Evolutionary conservation across 768 basidiomycete species (phyloP), one percentile per base, ranked within the genome.

Genomic region (Suillus sp.): DNA sequence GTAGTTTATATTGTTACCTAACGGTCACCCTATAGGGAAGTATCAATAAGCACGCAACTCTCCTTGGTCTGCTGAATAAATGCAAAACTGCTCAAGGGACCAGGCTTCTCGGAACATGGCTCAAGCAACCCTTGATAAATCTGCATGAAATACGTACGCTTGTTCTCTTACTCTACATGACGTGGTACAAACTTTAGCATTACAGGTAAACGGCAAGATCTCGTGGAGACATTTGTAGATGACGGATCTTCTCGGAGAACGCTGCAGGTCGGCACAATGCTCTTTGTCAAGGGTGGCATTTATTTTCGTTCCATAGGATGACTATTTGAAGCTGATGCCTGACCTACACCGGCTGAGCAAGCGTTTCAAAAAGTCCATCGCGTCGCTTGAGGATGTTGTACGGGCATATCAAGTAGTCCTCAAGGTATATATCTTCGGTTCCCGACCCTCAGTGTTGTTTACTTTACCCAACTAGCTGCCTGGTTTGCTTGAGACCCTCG

Each of bases 31-130:
- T 47, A 34, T 62, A 88, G 85, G 84, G 83, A 47, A 84, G 83
- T 8, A 79, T 85, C 2, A 88, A 86, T 60, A 90, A 92, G 71
- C 95, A 91, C 66, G 92, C 91, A 35, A 96, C 93, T 4, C 74
- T 99, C 6, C 87, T 95, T 60, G 95, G 95, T 1, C 78, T 97
- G 9, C 77, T 99, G 62, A 97, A 99, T 74, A 92, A 92, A 69
- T 97, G 96, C 80, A 97, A 97, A 78, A 99, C 97, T 0, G 87
- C 93, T 0, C 97, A 99, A 72, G 97, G 97, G 0, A 88, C 92
- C 16, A 80, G 97, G 61, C 74, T 97, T 45, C 81, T 99, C 3
- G 92, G 89, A 0, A 89, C 88, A 55, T 99, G 96, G 96, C 78
- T 99, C 47, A 98, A 97, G 72, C 97, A 99, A 73, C 97, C 97